A percentile compares a stretch with the other conserved stretches of the same genome.
Evolutionary conservation across 2,329 filamentous ascomycete genomes (phyloP).

Genomic region (Sphaerulina populicola): DNA sequence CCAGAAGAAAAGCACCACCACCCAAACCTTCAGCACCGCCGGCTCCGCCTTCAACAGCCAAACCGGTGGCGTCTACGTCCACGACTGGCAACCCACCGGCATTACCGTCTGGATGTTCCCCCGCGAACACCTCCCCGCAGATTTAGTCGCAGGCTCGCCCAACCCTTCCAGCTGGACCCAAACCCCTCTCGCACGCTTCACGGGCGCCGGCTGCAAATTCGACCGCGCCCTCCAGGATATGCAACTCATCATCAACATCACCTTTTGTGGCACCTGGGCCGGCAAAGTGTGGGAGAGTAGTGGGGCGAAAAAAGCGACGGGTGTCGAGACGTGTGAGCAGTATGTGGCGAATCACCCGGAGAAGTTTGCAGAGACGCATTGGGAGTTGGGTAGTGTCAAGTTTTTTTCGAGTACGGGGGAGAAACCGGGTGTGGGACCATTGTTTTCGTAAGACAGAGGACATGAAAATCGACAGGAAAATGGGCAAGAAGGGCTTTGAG

Average conservation of each 20-base stretch:
- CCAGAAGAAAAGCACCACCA: background rate
- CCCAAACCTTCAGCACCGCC: conserved; percentile 26
- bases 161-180: conserved; percentile 59
- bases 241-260: conserved; percentile 71
- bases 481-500: background rate
- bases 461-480: background rate
- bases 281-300: conserved; percentile 57
- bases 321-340: conserved; percentile 56
- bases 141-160: conserved; percentile 53
- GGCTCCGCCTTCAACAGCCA: conserved; percentile 48
- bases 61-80: conserved; percentile 42
- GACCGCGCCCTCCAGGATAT: conserved; percentile 60
- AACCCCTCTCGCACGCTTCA: conserved; percentile 59
- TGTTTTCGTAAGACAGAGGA: background rate
- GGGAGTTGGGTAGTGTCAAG: conserved; percentile 64
- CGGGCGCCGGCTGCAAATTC: conserved; percentile 59
- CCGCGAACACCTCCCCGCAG: conserved; percentile 54
- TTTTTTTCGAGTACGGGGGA: conserved; percentile 40
- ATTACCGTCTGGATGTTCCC: conserved; percentile 81
- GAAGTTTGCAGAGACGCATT: conserved; percentile 66
- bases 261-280: conserved; percentile 85
- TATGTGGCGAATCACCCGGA: conserved; percentile 64
- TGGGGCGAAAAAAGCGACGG: conserved; percentile 49
- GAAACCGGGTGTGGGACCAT: conserved; percentile 8
- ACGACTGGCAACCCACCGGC: conserved; percentile 56